Evolutionary conservation across 2,329 filamentous ascomycete species (phyloP).

Genomic region (Colletotrichum acutatum): DNA sequence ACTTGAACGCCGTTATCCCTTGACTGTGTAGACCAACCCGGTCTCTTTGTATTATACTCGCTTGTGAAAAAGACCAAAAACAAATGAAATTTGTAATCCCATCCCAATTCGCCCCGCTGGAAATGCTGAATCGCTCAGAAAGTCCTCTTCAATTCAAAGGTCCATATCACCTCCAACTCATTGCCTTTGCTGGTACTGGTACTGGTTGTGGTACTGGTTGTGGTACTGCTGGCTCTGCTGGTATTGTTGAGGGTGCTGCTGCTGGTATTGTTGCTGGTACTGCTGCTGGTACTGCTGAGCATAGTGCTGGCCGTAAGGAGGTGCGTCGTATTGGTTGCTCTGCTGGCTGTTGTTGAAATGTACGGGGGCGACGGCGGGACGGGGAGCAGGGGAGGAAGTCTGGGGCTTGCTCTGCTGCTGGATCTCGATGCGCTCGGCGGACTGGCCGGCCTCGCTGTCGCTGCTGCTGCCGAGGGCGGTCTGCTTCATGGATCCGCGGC

Average conservation of each 20-base stretch:
- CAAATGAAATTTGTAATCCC: neutral
- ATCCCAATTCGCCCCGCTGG: neutral
- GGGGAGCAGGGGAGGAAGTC: neutral
- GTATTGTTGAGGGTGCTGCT: neutral
- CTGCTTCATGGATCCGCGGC: constrained; percentile 5
- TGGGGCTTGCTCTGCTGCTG: neutral
- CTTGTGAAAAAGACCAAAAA: neutral
- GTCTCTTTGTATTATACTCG: neutral
- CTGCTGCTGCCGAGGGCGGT: constrained; percentile 9
- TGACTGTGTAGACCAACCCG: neutral
- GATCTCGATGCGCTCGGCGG: neutral
- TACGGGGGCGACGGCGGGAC: neutral
- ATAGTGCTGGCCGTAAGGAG: neutral
- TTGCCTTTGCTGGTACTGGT: neutral
- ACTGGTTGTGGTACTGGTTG: neutral
- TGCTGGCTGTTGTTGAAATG: neutral
- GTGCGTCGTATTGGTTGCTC: neutral
- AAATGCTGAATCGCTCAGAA: neutral
- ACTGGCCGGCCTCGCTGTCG: constrained; percentile 2
- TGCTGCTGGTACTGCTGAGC: neutral
- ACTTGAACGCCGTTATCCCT: neutral
- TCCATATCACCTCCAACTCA: neutral
- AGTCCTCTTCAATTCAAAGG: neutral
- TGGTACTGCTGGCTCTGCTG: neutral
- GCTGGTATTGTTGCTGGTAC: neutral